Evolutionary conservation across 2,329 filamentous ascomycete species (phyloP), one percentile per base, ranked within the genome.

Genomic region (Orbilia quercus): DNA sequence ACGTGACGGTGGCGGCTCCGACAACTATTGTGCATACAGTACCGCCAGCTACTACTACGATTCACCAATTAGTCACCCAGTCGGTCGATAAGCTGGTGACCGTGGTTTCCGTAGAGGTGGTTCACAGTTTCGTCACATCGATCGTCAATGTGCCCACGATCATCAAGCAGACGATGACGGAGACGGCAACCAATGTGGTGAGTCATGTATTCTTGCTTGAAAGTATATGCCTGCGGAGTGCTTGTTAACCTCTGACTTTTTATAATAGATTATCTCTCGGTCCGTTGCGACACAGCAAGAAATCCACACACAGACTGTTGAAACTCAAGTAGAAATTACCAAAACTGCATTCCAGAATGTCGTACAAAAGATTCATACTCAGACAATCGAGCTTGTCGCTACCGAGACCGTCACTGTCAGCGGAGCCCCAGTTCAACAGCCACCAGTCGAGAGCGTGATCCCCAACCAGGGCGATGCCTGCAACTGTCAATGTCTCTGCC

Each of bases 401-500:
- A 71, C 66, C 0, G 28, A 48, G 2, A 70, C 65, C 18, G 7
- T 73, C 28, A 64, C 48, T 18, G 59, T 72, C 20, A 73, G 54
- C 48, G 66, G 66, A 12, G 58, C 66, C 7, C 66, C 66, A 40
- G 38, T 72, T 14, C 31, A 59, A 23, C 28, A 53, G 22, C 54
- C 60, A 40, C 62, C 62, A 47, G 47, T 38, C 31, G 16, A 34
- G 25, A 55, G 25, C 11, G 55, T 51, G 14, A 42, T 38, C 6
- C 69, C 69, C 3, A 60, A 48, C 28, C 48, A 54, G 40, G 42
- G 42, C n/a, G 64, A 25, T 23, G 40, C 53, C 16, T 73, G 69
- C 31, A 55, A 66, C 16, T 73, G 69, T 40, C 69, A 73, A 48
- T 73, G 69, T 28, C 31, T 62, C 38, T 73, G 69, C 40, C 69